These are phyloP conservation scores for Yarrowia phangngaensis DNA, from an alignment of 805 yeast species.

Conservation along the genomic window DNA sequence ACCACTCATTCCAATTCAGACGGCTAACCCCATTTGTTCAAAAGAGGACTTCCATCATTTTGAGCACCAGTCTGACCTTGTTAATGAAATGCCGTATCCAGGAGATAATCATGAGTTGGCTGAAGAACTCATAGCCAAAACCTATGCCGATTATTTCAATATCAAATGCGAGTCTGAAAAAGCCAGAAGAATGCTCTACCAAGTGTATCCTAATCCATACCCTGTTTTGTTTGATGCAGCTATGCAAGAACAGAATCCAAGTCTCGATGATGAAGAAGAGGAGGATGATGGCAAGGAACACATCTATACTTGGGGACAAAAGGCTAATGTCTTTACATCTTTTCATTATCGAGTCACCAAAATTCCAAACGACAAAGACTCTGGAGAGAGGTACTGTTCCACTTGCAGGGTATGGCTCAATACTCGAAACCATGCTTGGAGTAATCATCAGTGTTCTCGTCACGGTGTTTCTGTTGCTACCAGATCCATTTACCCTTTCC, in stretches of 20 bases:
- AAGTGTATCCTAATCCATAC: constrained; percentile 10
- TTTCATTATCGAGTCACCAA: constrained; percentile 6
- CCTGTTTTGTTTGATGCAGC: neutral
- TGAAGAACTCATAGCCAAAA: too few relatives aligned
- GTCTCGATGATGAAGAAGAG: neutral
- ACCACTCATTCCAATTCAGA: too few relatives aligned
- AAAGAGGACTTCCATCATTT: too few relatives aligned
- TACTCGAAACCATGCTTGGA: constrained; percentile 22
- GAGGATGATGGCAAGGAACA: too few relatives aligned
- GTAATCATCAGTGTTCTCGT: constrained; percentile 5
- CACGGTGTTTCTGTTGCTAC: constrained; percentile 19
- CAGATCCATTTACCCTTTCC: constrained; percentile 1
- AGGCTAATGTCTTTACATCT: constrained; percentile 10
- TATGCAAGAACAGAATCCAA: neutral
- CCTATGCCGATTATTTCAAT: too few relatives aligned
- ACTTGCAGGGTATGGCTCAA: constrained; percentile 7
- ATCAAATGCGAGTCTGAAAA: too few relatives aligned
- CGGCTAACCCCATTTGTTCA: too few relatives aligned
- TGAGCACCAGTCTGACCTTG: too few relatives aligned
- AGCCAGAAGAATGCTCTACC: neutral
- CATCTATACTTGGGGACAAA: neutral
- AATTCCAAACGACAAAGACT: constrained; percentile 8
- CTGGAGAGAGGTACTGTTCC: constrained; percentile 17
- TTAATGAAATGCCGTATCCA: too few relatives aligned
- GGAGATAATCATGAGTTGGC: too few relatives aligned